A percentile compares a stretch with the other conserved stretches of the same genome.
Evolutionary conservation across 805 yeast genomes (phyloP).

Genomic region (Monosporozyma aquatica): DNA sequence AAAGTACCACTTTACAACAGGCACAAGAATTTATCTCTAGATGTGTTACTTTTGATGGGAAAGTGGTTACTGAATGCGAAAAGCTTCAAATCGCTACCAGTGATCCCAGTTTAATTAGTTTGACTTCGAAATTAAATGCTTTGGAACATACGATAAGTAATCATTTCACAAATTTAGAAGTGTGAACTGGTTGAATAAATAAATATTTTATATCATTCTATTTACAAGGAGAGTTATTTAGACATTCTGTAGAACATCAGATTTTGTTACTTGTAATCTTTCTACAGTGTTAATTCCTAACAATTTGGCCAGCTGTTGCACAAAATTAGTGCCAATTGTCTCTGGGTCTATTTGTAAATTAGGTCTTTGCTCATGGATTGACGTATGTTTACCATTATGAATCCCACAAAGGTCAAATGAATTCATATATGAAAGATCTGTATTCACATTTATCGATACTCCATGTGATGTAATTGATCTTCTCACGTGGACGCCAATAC

Average conservation of each 20-base stretch:
- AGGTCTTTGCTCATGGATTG: slow-evolving; percentile 33
- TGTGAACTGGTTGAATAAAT: neutral
- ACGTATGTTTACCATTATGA: slow-evolving; percentile 49
- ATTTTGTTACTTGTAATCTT: slow-evolving; percentile 30
- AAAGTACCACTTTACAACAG: slow-evolving; percentile 31
- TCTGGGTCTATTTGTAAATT: slow-evolving; percentile 19
- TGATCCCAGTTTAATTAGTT: slow-evolving; percentile 57
- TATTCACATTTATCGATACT: slow-evolving; percentile 65
- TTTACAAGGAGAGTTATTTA: no score
- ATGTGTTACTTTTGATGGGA: slow-evolving; percentile 49
- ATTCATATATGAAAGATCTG: slow-evolving; percentile 66
- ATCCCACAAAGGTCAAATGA: slow-evolving; percentile 80
- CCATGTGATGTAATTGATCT: slow-evolving; percentile 87
- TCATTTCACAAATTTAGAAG: slow-evolving; percentile 9
- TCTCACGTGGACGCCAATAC: slow-evolving; percentile 82
- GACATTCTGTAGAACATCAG: slow-evolving; percentile 11
- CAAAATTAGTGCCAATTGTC: slow-evolving; percentile 39
- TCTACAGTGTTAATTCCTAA: slow-evolving; percentile 34
- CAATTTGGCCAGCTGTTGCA: slow-evolving; percentile 34
- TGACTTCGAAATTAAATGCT: slow-evolving; percentile 54
- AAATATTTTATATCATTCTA: neutral
- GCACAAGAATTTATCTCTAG: slow-evolving; percentile 48
- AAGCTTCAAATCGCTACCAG: slow-evolving; percentile 53
- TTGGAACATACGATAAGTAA: slow-evolving; percentile 33
- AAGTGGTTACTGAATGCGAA: slow-evolving; percentile 53